These are phyloP conservation scores for Sorghum bicolor DNA, from an alignment of 176 grass and related monocot species.

Conservation along the genomic window Sorghum_bicolor_NCBIv3 NC_012876.2:63366501-63367000, in stretches of 20 bases:
- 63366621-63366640: constrained; percentile 48
- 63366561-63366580: constrained; percentile 23
- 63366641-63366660: constrained; percentile 52
- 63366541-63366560: constrained; percentile 43
- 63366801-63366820: constrained; percentile 68
- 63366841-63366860: constrained; percentile 33
- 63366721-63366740: constrained; percentile 48
- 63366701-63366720: constrained; percentile 58
- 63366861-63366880: constrained; percentile 48
- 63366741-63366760: constrained; percentile 46
- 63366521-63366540: constrained; percentile 40
- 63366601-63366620: background rate
- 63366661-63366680: constrained; percentile 54
- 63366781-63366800: constrained; percentile 50
- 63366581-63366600: background rate
- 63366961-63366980: constrained; percentile 33
- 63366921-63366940: constrained; percentile 15
- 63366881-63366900: constrained; percentile 47
- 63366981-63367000: constrained; percentile 39
- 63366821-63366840: constrained; percentile 45
- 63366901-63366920: constrained; percentile 7
- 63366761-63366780: constrained; percentile 38
- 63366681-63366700: constrained; percentile 67
- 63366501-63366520: constrained; percentile 67
- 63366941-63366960: constrained; percentile 23